Conservation (phyloP, 495 filamentous ascomycete genomes). For the Aspergillus saccharolyticus region DNA sequence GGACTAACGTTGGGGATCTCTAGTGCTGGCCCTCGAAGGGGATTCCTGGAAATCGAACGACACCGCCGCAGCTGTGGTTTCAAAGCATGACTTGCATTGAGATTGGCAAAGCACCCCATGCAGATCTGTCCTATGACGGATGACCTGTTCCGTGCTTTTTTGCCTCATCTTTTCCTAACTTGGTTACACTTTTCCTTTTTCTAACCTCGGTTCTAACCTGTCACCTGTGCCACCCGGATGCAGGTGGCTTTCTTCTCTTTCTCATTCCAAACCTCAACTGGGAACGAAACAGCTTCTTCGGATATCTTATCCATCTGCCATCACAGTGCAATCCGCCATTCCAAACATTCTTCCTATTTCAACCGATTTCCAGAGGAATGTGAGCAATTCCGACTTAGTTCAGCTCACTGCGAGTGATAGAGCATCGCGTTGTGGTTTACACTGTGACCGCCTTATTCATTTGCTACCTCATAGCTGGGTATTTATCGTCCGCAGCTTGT, state of each 20-base stretch:
- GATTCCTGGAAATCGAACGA: neutral
- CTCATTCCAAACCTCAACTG: neutral
- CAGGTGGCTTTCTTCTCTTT: neutral
- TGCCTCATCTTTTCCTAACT: neutral
- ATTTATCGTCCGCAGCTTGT: no score
- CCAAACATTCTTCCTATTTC: neutral
- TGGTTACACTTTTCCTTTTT: neutral
- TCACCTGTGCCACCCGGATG: neutral
- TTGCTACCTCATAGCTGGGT: no score
- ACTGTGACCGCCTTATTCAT: no score
- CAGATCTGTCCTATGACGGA: neutral
- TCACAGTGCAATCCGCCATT: neutral
- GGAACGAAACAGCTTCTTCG: neutral
- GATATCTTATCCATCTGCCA: neutral
- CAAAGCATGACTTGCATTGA: constrained; percentile 4
- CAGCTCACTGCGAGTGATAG: neutral
- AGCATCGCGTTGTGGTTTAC: neutral
- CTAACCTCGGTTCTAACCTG: neutral
- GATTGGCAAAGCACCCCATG: neutral
- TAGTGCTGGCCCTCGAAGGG: neutral
- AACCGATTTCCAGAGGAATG: neutral
- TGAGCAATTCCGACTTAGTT: neutral
- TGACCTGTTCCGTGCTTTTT: neutral
- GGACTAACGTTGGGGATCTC: neutral
- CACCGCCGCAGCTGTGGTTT: neutral